Percentiles rank a stretch among this genome's conserved stretches.
Conservation (phyloP, 164 flowering plant genomes). For the Pachysandra terminalis region DNA sequence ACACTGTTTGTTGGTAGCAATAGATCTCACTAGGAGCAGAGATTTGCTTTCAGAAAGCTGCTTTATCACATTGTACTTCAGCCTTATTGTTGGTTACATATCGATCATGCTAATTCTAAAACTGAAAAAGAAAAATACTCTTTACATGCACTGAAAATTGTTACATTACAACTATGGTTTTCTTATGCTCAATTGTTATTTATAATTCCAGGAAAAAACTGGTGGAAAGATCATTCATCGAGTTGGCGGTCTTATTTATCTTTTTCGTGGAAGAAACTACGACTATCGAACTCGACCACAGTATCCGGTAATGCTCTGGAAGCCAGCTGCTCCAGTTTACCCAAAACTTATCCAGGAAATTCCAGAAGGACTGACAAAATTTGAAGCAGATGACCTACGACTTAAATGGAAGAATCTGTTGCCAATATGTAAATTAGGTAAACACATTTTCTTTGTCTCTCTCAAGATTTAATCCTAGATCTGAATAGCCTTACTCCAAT, state of each 20-base stretch:
- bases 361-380: conserved; percentile 86
- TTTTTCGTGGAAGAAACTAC: conserved; percentile 92
- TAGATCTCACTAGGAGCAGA: too few species aligned
- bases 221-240: conserved; percentile 91
- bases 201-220: conserved; percentile 66
- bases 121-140: not conserved
- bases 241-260: conserved; percentile 76
- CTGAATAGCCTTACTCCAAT: not conserved
- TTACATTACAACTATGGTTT: not conserved
- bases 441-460: not conserved
- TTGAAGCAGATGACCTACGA: conserved; percentile 72
- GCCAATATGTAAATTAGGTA: conserved; percentile 91
- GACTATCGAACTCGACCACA: conserved; percentile 69
- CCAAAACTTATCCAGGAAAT: conserved; percentile 97
- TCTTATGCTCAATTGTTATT: conserved; percentile 12
- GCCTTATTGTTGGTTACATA: not conserved
- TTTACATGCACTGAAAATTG: not conserved
- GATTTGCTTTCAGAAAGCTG: too few species aligned
- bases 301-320: conserved; percentile 95
- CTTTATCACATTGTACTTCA: too few species aligned
- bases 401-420: conserved; percentile 64
- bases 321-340: conserved; percentile 96
- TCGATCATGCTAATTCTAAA: not conserved
- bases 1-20: not conserved
- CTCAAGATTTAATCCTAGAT: not conserved